These are phyloP conservation scores for Malania oleifera DNA, from an alignment of 164 flowering plant genomes.

Conservation along the genomic window DNA sequence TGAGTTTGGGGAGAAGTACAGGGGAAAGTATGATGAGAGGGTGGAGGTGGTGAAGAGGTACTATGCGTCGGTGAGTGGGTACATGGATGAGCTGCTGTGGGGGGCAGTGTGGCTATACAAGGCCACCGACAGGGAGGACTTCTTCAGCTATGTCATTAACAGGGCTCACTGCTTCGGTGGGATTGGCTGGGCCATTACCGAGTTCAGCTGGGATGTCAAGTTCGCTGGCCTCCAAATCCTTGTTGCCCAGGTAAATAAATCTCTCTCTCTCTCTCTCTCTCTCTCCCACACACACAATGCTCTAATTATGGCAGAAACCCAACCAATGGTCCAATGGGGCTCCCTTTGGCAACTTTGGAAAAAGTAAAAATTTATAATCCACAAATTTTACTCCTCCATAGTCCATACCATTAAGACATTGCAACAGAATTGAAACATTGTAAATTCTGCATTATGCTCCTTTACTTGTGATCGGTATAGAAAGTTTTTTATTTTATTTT, in stretches of 20 bases:
- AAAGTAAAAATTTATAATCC: no score
- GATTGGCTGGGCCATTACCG: slow-evolving; percentile 72
- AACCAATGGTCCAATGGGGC: no score
- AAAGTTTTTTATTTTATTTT: no score
- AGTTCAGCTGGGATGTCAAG: slow-evolving; percentile 96
- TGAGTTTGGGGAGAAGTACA: slow-evolving; percentile 74
- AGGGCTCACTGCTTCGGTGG: slow-evolving; percentile 77
- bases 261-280: no score
- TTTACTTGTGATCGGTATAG: no score
- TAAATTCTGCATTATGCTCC: no score
- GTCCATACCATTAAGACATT: no score
- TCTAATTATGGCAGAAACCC: no score
- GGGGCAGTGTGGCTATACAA: slow-evolving; percentile 88
- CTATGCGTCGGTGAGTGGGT: slow-evolving; percentile 92
- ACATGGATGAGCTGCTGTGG: slow-evolving; percentile 92
- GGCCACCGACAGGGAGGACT: slow-evolving; percentile 72
- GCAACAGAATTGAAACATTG: no score
- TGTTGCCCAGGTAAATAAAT: slow-evolving; percentile 80
- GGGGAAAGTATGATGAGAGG: slow-evolving; percentile 75
- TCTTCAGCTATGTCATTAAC: slow-evolving; percentile 42
- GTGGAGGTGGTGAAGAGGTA: slow-evolving; percentile 68
- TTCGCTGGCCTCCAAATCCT: slow-evolving; percentile 82
- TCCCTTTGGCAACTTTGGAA: no score
- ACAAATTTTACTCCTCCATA: no score
- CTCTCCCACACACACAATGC: no score